phyloP scores from a whole-genome alignment of 176 grass and related monocot genomes.

The Avena eriantha region DNA sequence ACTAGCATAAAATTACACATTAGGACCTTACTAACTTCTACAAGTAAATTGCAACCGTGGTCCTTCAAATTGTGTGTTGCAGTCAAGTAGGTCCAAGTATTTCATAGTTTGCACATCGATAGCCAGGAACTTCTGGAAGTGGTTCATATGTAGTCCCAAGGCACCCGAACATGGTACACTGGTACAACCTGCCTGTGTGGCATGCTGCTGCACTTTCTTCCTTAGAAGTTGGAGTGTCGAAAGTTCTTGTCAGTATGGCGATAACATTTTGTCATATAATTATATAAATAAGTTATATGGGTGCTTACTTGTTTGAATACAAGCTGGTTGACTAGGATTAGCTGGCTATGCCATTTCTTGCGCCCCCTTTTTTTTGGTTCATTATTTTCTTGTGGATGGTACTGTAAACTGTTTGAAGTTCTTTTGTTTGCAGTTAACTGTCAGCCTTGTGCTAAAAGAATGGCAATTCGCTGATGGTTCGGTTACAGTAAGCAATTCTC shows the following conservation, averaged over 20 bases:
- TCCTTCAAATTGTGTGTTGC: not conserved
- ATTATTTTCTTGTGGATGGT: constrained; percentile 27
- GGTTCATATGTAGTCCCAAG: not conserved
- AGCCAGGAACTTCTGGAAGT: not conserved
- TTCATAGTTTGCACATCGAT: not conserved
- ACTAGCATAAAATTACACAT: not conserved
- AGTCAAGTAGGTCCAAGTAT: not conserved
- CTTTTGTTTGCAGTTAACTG: constrained; percentile 68
- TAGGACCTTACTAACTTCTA: not conserved
- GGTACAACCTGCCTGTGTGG: not conserved
- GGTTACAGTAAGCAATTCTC: constrained; percentile 62
- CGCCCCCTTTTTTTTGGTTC: not conserved
- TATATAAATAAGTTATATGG: not conserved
- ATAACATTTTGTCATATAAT: constrained; percentile 14
- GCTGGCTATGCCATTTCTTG: constrained; percentile 11
- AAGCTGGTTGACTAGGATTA: constrained; percentile 22
- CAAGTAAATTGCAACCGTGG: not conserved
- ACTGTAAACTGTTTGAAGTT: constrained; percentile 8
- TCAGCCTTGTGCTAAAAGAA: constrained; percentile 85
- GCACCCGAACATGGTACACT: not conserved
- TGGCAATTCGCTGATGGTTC: constrained; percentile 98
- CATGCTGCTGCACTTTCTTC: not conserved
- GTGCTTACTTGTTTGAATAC: not conserved
- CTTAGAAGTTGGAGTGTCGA: not conserved
- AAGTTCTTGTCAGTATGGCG: not conserved